Evolutionary conservation across 805 yeast species (phyloP).

Genomic region (baker's yeast (Saccharomyces cerevisiae)): DNA sequence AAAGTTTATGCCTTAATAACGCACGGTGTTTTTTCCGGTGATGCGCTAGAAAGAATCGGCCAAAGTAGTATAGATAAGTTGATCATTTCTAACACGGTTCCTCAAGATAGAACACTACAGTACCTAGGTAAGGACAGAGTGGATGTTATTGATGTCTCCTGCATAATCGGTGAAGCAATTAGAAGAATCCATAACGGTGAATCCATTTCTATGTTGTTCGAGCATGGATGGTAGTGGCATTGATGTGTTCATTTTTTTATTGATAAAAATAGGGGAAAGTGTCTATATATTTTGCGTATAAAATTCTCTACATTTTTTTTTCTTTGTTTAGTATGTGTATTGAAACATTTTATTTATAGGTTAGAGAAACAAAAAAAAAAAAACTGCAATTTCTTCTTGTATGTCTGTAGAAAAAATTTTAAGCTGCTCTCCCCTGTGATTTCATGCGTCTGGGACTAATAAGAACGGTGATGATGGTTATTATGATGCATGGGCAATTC

Average conservation of each 20-base stretch:
- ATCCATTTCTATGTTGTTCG: conserved; percentile 86
- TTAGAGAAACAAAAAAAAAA: neutral
- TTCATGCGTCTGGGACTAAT: neutral
- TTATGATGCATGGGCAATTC: neutral
- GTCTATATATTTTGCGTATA: neutral
- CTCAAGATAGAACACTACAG: conserved; percentile 58
- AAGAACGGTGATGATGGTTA: neutral
- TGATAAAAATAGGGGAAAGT: neutral
- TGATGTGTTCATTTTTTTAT: neutral
- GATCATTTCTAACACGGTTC: conserved; percentile 85
- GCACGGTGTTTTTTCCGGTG: conserved; percentile 90
- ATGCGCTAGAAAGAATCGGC: conserved; percentile 66
- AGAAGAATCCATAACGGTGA: conserved; percentile 97
- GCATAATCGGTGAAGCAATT: conserved; percentile 88
- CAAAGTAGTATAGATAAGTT: conserved; percentile 70
- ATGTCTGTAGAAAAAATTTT: neutral
- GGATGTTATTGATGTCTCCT: conserved; percentile 79
- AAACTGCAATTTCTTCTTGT: neutral
- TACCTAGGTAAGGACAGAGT: conserved; percentile 47
- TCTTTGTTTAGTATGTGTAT: neutral
- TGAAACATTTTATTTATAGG: neutral
- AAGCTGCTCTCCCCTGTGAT: neutral
- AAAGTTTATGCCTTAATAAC: conserved; percentile 82
- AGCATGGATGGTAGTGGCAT: conserved; percentile 45
- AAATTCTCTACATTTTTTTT: neutral